Base-by-base conservation (phyloP, 2,329 filamentous ascomycete species). In the Sporothrix brasiliensis region DNA sequence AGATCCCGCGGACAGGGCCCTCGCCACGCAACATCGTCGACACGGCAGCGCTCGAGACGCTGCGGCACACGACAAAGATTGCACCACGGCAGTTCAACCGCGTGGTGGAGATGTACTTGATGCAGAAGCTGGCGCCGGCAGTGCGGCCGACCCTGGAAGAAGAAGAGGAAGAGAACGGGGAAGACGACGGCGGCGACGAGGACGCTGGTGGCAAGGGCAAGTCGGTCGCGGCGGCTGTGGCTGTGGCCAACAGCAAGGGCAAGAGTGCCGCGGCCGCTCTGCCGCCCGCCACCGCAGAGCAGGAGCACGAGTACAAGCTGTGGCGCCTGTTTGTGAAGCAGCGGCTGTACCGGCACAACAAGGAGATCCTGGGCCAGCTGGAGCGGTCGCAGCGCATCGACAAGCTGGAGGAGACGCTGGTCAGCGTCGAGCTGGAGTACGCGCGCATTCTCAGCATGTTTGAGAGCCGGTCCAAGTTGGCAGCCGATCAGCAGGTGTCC, bases 271-370 rank as follows among this genome's bases (percentile, higher is more conserved):
- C 52, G 9, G 16, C 61, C 21, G 14, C 74, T 52, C 76, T 75
- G 11, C 41, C 74, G 56, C 76, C 75, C 56, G 75, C 85, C 0
- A 85, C 84, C 3, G 84, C 85, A 70, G 83, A 82, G 58, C 85
- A 91, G 74, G 84, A 88, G 74, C 84, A 89, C 34, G 83, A 86
- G 67, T 91, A 91, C 77, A 86, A 84, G 73, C 85, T 92, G 58
- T 96, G 91, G 91, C 83, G 89, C 41, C 79, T 94, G 30, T 83
- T 92, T 54, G 87, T 90, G n/a, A 95, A 95, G 81, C 87, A 92
- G 75, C 83, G 92, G 49, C 82, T 96, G 4, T 93, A 92, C 77
- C 85, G 87, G 58, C 91, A 93, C 75, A 94, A 95, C 76, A 86
- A 85, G 70, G 90, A 94, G 74, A 80, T 86, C 2, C 83, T 96